Conservation (phyloP, 2,329 filamentous ascomycete genomes). For the Aspergillus jensenii region DNA sequence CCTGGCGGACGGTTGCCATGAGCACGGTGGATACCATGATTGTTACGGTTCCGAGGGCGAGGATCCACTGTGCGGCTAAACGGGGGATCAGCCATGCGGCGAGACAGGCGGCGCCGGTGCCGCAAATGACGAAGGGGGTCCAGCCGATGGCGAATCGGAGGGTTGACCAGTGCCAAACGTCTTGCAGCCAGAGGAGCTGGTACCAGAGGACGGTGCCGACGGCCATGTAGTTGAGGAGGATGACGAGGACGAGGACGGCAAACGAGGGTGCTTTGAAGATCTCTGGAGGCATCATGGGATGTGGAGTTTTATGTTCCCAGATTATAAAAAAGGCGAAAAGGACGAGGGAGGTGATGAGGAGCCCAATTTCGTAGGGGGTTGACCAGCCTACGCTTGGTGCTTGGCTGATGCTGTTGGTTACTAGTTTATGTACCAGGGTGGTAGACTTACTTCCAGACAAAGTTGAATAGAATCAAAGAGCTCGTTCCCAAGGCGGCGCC, state of each 20-base stretch:
- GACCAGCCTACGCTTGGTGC: constrained; percentile 50
- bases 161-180: constrained; percentile 43
- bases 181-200: constrained; percentile 46
- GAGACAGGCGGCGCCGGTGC: constrained; percentile 36
- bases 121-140: constrained; percentile 45
- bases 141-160: constrained; percentile 43
- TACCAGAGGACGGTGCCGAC: constrained; percentile 53
- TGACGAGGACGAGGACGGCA: constrained; percentile 43
- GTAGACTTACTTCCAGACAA: constrained; percentile 53
- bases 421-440: background rate
- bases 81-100: constrained; percentile 50
- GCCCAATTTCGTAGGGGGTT: constrained; percentile 42
- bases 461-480: constrained; percentile 50
- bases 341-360: constrained; percentile 38
- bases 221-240: constrained; percentile 50
- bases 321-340: constrained; percentile 35
- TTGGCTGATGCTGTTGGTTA: constrained; percentile 28
- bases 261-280: constrained; percentile 50
- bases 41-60: constrained; percentile 44
- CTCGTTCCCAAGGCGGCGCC: constrained; percentile 42
- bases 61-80: constrained; percentile 49
- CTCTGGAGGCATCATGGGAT: constrained; percentile 49
- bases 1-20: constrained; percentile 47
- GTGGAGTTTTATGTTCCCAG: constrained; percentile 44
- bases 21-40: constrained; percentile 33